These are phyloP conservation scores for Knufia petricola DNA, from an alignment of 2,329 filamentous ascomycete species.

Conservation along the genomic window DNA sequence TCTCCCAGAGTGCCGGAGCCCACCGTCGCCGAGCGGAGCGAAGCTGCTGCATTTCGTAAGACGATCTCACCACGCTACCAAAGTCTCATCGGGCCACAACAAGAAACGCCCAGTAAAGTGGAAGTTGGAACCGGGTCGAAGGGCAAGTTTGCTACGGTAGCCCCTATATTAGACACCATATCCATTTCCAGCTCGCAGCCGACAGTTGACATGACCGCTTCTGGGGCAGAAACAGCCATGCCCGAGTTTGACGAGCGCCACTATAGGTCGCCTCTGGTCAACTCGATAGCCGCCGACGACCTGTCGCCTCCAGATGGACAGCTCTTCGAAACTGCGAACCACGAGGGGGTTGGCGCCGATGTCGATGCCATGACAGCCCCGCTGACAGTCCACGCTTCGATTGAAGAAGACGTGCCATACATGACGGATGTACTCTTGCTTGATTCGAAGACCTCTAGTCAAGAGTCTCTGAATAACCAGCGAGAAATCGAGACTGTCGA, in stretches of 20 bases:
- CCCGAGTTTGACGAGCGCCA: background rate
- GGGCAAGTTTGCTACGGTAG: too few species aligned
- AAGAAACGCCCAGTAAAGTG: too few species aligned
- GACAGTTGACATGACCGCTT: background rate
- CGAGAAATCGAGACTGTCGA: conserved; percentile 16
- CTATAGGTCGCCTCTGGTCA: background rate
- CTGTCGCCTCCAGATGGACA: background rate
- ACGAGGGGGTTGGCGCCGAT: background rate
- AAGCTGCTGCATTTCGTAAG: too few species aligned
- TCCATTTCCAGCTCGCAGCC: background rate
- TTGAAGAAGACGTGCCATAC: conserved; percentile 19
- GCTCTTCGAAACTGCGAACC: conserved; percentile 1
- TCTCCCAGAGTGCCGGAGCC: too few species aligned
- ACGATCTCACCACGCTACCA: too few species aligned
- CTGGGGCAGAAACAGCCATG: background rate
- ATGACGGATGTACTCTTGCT: conserved; percentile 11
- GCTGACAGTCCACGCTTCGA: conserved; percentile 21
- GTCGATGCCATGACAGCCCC: background rate
- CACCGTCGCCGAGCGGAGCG: too few species aligned
- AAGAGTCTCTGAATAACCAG: conserved; percentile 22
- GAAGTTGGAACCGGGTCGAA: too few species aligned
- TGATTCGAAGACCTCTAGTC: conserved; percentile 23
- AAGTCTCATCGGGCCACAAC: too few species aligned
- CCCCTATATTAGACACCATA: background rate
- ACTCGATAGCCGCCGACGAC: background rate